Percentiles rank a stretch among this genome's conserved stretches.
Evolutionary conservation across 495 filamentous ascomycete species (phyloP).

Genomic region (Podospora didyma): DNA sequence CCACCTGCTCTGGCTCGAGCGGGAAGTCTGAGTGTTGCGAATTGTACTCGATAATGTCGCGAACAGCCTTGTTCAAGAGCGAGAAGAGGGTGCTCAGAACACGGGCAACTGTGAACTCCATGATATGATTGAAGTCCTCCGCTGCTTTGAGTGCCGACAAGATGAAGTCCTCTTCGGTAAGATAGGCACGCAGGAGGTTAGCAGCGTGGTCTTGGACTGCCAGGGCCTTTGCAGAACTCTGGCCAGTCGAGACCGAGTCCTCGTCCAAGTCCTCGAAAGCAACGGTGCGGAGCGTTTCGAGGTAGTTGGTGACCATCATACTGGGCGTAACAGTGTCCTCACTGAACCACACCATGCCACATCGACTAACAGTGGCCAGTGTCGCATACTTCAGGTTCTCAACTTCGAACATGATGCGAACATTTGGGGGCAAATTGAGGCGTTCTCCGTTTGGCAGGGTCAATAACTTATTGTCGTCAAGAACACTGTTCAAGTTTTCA

Average conservation of each 20-base stretch:
- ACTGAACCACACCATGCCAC: constrained; percentile 99
- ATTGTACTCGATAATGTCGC: constrained; percentile 93
- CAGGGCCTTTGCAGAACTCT: constrained; percentile 70
- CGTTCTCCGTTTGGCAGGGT: constrained; percentile 97
- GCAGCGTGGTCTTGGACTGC: constrained; percentile 73
- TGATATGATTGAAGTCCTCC: constrained; percentile 83
- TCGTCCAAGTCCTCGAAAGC: constrained; percentile 94
- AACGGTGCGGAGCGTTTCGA: constrained; percentile 73
- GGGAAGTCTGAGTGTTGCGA: constrained; percentile 90
- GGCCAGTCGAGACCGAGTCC: constrained; percentile 76
- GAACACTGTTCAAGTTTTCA: constrained; percentile 97
- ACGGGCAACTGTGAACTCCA: constrained; percentile 91
- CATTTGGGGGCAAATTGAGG: constrained; percentile 87
- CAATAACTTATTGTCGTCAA: constrained; percentile 97
- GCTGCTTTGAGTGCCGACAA: constrained; percentile 70
- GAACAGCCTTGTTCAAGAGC: constrained; percentile 85
- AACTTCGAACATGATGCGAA: constrained; percentile 99
- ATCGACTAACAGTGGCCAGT: constrained; percentile 93
- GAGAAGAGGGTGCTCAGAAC: constrained; percentile 93
- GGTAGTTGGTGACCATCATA: constrained; percentile 92
- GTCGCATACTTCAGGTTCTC: constrained; percentile 98
- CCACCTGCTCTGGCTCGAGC: constrained; percentile 80
- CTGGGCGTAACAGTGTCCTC: constrained; percentile 88
- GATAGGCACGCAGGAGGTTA: constrained; percentile 66
- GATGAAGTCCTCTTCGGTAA: constrained; percentile 76